Conservation (phyloP, 2,329 filamentous ascomycete genomes). For the Stromatinia cepivora region DNA sequence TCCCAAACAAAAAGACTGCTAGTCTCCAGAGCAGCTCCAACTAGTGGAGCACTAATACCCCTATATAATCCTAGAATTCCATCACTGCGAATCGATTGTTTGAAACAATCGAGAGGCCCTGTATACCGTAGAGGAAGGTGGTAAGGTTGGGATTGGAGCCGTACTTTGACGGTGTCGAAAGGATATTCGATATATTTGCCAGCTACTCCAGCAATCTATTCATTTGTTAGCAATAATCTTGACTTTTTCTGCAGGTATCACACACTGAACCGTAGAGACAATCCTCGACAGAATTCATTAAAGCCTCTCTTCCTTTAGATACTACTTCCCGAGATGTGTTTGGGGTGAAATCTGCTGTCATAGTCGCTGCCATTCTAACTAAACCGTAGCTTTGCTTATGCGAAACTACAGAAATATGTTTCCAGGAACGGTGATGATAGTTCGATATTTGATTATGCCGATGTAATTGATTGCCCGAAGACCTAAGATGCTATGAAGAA, state of each 20-base stretch:
- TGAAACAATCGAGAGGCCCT: conserved; percentile 91
- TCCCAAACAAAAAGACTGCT: conserved; percentile 94
- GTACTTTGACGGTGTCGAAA: conserved; percentile 97
- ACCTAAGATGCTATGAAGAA: not conserved
- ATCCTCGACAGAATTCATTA: conserved; percentile 72
- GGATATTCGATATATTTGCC: conserved; percentile 98
- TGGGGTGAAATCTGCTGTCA: conserved; percentile 31
- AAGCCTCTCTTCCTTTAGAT: conserved; percentile 33
- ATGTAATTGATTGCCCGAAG: not conserved
- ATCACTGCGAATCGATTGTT: conserved; percentile 76
- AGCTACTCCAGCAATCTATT: conserved; percentile 74
- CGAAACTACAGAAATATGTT: conserved; percentile 23
- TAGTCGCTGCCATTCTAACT: conserved; percentile 33
- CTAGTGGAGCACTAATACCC: conserved; percentile 85
- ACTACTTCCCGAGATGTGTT: conserved; percentile 22
- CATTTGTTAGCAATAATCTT: conserved; percentile 22
- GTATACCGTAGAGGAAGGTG: conserved; percentile 77
- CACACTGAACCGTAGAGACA: conserved; percentile 83
- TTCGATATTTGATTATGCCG: conserved; percentile 3
- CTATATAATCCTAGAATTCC: conserved; percentile 78
- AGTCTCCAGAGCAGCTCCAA: conserved; percentile 89
- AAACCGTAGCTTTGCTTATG: not conserved
- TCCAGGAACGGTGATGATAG: not conserved
- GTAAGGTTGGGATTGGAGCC: conserved; percentile 92
- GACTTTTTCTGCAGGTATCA: not conserved